Evolutionary conservation across 306 rosid species (phyloP).

Genomic region (Astragalus glycyphyllos): DNA sequence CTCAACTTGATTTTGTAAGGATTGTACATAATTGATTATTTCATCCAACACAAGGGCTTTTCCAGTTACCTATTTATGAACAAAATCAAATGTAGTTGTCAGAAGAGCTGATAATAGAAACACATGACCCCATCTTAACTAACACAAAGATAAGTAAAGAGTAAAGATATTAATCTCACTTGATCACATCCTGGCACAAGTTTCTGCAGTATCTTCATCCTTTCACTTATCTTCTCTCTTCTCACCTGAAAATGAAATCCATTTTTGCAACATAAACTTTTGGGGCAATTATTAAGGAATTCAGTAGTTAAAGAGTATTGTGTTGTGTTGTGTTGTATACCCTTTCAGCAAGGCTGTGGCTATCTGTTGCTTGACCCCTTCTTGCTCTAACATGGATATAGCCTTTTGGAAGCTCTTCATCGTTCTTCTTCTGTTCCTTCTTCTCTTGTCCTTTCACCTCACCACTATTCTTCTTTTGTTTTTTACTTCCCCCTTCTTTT

Average conservation of each 20-base stretch:
- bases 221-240: conserved; percentile 96
- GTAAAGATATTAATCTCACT: conserved; percentile 25
- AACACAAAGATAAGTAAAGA: conserved; percentile 30
- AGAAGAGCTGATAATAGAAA: conserved; percentile 40
- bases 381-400: conserved; percentile 96
- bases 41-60: conserved; percentile 98
- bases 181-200: conserved; percentile 98
- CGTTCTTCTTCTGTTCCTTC: conserved; percentile 51
- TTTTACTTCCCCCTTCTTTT: conserved; percentile 54
- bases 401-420: conserved; percentile 69
- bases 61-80: conserved; percentile 73
- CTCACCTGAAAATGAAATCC: conserved; percentile 65
- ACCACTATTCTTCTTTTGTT: conserved; percentile 57
- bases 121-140: conserved; percentile 4
- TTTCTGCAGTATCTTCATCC: conserved; percentile 83
- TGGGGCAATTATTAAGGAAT: conserved; percentile 14
- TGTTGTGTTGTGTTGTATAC: conserved; percentile 45
- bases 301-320: background rate
- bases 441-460: conserved; percentile 45
- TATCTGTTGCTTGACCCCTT: conserved; percentile 98
- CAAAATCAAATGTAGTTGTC: conserved; percentile 51
- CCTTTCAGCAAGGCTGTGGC: conserved; percentile 99
- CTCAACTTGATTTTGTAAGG: conserved; percentile 98
- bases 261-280: conserved; percentile 34
- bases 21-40: conserved; percentile 98